A percentile compares a stretch with the other conserved stretches of the same genome.
Conservation (phyloP, 768 basidiomycete species). For the Naganishia kalamii region DNA sequence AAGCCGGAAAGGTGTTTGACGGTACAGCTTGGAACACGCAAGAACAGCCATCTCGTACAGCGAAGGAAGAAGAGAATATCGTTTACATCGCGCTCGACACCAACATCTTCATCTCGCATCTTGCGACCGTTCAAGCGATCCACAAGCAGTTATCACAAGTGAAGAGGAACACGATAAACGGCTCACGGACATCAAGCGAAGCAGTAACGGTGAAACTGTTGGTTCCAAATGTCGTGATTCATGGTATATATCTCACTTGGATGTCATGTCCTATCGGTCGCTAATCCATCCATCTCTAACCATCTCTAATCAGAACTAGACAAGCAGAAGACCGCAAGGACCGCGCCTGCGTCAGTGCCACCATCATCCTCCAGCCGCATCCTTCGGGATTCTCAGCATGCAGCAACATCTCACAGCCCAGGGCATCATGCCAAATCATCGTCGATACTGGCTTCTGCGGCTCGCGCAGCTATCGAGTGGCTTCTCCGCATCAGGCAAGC, state of each 20-base stretch:
- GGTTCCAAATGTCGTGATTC: neutral
- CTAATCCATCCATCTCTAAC: neutral
- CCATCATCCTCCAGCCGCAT: neutral
- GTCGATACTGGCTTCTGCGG: neutral
- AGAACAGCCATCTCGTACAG: neutral
- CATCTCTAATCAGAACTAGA: neutral
- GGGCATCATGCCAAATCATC: neutral
- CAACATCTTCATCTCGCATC: conserved; percentile 15
- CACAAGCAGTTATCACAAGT: neutral
- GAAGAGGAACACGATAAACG: neutral
- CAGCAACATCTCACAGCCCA: neutral
- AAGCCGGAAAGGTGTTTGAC: neutral
- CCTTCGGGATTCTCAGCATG: neutral
- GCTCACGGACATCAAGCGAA: neutral
- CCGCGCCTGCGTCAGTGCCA: no score
- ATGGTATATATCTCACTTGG: neutral
- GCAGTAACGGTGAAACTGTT: neutral
- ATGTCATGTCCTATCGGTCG: neutral
- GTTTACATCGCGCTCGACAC: conserved; percentile 6
- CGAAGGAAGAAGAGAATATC: neutral
- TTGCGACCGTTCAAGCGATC: neutral
- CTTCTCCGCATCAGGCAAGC: neutral
- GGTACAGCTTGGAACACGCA: neutral
- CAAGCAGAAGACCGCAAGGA: neutral
- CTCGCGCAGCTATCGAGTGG: conserved; percentile 16